Base-by-base conservation (phyloP, 192 early-diverging fungal species). In the Coemansia sp. region DNA sequence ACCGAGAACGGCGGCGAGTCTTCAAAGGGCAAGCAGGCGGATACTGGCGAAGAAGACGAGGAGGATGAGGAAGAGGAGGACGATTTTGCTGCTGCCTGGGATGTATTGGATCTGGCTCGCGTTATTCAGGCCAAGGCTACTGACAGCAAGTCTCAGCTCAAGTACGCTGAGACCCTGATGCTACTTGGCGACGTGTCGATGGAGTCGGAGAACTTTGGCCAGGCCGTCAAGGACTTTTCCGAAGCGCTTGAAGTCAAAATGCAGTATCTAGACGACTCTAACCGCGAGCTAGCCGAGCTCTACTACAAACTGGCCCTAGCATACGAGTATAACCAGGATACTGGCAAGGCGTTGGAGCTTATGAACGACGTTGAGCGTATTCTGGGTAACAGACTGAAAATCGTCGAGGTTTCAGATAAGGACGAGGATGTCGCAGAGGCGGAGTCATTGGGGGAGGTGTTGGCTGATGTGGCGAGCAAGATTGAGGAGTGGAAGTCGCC, bases 101-200 rank as follows among this genome's bases (percentile, higher is more conserved):
- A 94, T 46, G 87, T 91, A 14, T 81, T 97, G 48, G 93, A 94
- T 64, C 68, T 93, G 25, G 92, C 93, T n/a, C 89, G 95, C 27
- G 82, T 94, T 3, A 90, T 94, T 6, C 94, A 91, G 53, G 79
- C 85, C 57, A 87, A 91, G 70, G 85, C 68, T 58, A 85, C 37
- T 66, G 87, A 69, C 74, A 61, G 53, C 17, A 73, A 75, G 36
- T 90, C 66, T 86, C 90, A 32, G 89, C 92, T 80, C 77, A 94
- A 64, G 86, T 90, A 67, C 74, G 93, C 82, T 2, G 82, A 84
- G 51, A 84, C 82, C 23, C 68, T 84, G 48, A 80, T 84, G 63
- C 84, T 86, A 0, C 82, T 97, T 29, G 94, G 95, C 38, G 95
- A 97, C 72, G 88, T 97, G 7, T 94, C 91, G 6, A 77, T 97